A percentile compares a stretch with the other conserved stretches of the same genome.
phyloP scores from a whole-genome alignment of 805 yeast genomes.

The Myxozyma vanderwaltii region DNA sequence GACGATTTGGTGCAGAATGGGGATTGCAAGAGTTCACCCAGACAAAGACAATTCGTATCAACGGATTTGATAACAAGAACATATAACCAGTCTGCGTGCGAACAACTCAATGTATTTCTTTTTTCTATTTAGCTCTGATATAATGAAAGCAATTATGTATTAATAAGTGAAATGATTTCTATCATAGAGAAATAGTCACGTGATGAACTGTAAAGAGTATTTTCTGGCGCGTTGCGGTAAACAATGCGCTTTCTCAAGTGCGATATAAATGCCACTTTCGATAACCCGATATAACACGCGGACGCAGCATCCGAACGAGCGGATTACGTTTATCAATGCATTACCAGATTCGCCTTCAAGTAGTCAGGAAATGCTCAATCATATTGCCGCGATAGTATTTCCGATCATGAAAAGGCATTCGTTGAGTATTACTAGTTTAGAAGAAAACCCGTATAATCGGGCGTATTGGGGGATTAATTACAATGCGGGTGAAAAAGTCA shows the following conservation, averaged over 20 bases:
- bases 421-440: conserved; percentile 30
- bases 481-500: conserved; percentile 33
- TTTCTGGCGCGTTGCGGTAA: not conserved
- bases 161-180: no score
- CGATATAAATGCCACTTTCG: conserved; percentile 21
- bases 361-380: conserved; percentile 25
- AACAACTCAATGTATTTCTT: not conserved
- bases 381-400: conserved; percentile 35
- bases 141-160: no score
- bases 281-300: conserved; percentile 26
- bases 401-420: conserved; percentile 34
- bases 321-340: conserved; percentile 31
- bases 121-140: no score
- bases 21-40: conserved; percentile 74
- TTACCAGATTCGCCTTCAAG: conserved; percentile 29
- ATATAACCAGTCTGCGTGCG: not conserved
- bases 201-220: not conserved
- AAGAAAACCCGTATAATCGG: conserved; percentile 28
- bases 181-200: no score
- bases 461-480: conserved; percentile 36
- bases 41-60: conserved; percentile 54
- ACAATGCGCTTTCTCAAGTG: not conserved
- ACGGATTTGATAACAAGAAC: conserved; percentile 10
- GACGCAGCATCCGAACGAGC: conserved; percentile 29
- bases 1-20: conserved; percentile 76